Evolutionary conservation across 2,329 filamentous ascomycete species (phyloP), one percentile per base, ranked within the genome.

Genomic region (Neurospora sp.): DNA sequence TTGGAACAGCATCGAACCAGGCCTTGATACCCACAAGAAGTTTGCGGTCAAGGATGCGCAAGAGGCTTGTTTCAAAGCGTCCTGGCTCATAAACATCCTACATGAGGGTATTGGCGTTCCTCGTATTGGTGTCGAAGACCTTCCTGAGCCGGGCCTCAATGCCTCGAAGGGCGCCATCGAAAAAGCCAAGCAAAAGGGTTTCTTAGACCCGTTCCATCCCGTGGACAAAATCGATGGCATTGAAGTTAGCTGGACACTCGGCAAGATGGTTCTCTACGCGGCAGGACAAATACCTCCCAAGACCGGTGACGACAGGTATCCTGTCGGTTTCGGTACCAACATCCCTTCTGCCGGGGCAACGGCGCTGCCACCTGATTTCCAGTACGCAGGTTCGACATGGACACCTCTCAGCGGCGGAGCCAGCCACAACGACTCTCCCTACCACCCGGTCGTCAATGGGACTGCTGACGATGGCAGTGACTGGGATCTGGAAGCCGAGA

Each of bases 101-200:
- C 95, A 99, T 76, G 92, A 97, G 72, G 96, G 96, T 1, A 97
- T 99, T 73, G 96, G 96, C 0, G 89, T 99, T 68, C 96, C 96
- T 5, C 87, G 94, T 67, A 84, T 96, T 6, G 93, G 92, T 0
- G 81, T 97, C 15, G 95, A 97, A 74, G 83, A 88, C 23, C 83
- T 85, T 0, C 76, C 81, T 4, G 76, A 73, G 8, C 82, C 84
- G 0, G 82, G 82, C 15, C 84, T 88, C 70, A 97, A 97, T 77
- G 86, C 88, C 10, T 93, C 92, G 1, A 90, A 92, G 73, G 89
- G 88, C 66, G 83, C 91, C 0, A 79, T 91, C 4, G 86, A 91
- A 57, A 85, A 88, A 15, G 88, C 88, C 2, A 91, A 93, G 78
- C 85, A 88, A 39, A 91, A 91, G 74, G 91, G 91, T 0, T 96